Base-by-base conservation (phyloP, 2,329 filamentous ascomycete species). In the Thelonectria rubi region DNA sequence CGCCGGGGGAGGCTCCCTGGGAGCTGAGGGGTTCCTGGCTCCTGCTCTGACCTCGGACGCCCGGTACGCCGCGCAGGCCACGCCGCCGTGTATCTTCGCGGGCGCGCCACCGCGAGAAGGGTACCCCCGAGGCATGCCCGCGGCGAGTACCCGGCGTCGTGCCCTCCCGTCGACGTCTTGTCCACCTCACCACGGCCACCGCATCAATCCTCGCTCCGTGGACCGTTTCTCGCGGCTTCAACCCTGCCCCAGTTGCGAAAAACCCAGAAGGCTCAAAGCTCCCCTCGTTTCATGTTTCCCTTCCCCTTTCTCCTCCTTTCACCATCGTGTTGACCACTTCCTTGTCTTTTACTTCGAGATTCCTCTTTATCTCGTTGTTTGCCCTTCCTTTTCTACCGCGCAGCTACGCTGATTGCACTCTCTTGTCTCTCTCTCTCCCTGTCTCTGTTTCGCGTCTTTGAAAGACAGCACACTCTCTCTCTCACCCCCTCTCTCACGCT, bases 371-470 rank as follows among this genome's bases (percentile, higher is more conserved):
- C 57, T 63, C 58, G 65, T 72, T 60, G 64, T 65, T 64, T 64
- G 66, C 63, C 69, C 60, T 71, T 72, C 66, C 48, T 71, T 72
- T 69, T 75, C 65, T 74, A 65, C 66, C 65, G 65, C 69, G 59
- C 67, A 73, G 67, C 69, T 66, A 72, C 71, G 69, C 75, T 72
- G 65, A 55, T 71, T 63, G 70, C 78, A 77, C 75, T 79, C 74
- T 75, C 70, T 47, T 75, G 63, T 74, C 65, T 32, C 56, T 50
- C 54, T 77, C 77, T 9, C 2, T 30, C 26, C 10, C 26, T 30
- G n/a, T n/a, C n/a, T 30, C 5, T 30, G 7, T 24, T 46, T 30
- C 60, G 80, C 77, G 79, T 84, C 82, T 84, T 84, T 83, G 82
- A 84, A 70, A 84, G 82, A 83, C 77, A 64, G 77, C 78, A 8